These are phyloP conservation scores for Pelargonium fulgidum DNA, from an alignment of 441 rosid genomes.

Conservation along the genomic window DNA sequence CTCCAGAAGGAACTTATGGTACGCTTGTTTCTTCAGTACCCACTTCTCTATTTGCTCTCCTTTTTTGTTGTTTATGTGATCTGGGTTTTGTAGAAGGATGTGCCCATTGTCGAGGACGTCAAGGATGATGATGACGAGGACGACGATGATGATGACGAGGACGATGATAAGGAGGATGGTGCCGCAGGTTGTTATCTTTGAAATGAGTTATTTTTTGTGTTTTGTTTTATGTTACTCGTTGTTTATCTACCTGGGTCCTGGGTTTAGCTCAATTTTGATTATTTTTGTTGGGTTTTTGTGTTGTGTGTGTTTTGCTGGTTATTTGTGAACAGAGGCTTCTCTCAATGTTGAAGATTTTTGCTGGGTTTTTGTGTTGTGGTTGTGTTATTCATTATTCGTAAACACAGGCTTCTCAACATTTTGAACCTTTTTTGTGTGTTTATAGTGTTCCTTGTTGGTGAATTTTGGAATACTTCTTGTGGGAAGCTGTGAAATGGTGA, in stretches of 20 bases:
- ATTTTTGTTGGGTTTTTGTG: not conserved
- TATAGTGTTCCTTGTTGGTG: not conserved
- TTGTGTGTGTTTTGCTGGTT: not conserved
- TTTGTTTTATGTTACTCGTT: not conserved
- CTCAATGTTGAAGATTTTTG: not conserved
- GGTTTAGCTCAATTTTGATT: not conserved
- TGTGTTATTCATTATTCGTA: not conserved
- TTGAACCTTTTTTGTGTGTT: not conserved
- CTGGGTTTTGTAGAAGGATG: not conserved
- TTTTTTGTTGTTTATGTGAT: not conserved
- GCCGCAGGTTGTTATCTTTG: constrained; percentile 1
- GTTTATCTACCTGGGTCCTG: not conserved
- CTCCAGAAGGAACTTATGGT: constrained; percentile 3
- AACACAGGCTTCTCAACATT: not conserved
- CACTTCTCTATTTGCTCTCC: not conserved
- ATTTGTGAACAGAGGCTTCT: not conserved
- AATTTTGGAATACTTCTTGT: not conserved
- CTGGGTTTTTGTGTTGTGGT: not conserved
- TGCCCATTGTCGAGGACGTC: constrained; percentile 3
- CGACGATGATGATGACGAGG: not conserved
- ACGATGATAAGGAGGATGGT: not conserved
- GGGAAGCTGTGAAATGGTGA: too few species aligned
- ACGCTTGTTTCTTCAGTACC: not conserved
- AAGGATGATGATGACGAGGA: constrained; percentile 4
- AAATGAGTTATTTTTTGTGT: not conserved